Base-by-base conservation (phyloP, 2,329 filamentous ascomycete genomes). In the Fusarium camptoceras region DNA sequence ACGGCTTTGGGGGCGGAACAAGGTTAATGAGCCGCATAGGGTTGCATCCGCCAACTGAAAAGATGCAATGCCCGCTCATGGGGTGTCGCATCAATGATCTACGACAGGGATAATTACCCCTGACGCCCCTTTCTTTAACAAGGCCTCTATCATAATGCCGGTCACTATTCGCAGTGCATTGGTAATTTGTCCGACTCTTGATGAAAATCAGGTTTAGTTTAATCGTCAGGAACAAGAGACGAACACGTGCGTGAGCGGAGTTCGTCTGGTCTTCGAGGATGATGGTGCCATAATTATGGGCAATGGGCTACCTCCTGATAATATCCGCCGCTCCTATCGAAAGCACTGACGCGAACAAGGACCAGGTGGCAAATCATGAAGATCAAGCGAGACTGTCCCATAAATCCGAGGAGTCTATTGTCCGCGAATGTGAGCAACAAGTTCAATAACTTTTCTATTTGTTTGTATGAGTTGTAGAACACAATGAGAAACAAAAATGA, bases 21-120 rank as follows among this genome's bases (percentile, higher is more conserved):
- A 48, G 53, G 31, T 20, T 25, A 25, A 16, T 28, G 37, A 39
- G 44, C 62, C 62, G 62, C 43, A 65, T 14, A 8, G 2, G 5
- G 62, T 65, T 50, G 55, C 62, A 65, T 64, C 20, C 22, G 24
- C 49, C 42, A 48, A 39, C 59, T 30, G 31, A 44, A 54, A 25
- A 27, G 25, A 56, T 55, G 22, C 42, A 42, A 30, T 15, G 18
- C 10, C 57, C 43, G 59, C 43, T 42, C 34, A 34, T 41, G 49
- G 49, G 42, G 57, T 39, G 59, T 62, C 12, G 25, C 59, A 61
- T 41, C 47, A 16, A 24, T n/a, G 59, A 64, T 64, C 60, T 18
- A 27, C 59, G 22, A 16, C 49, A 50, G 16, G 54, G 54, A 8
- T 57, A 3, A 0, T 4, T 4, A 28, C 22, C 49, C 49, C 49